phyloP scores from a whole-genome alignment of 2,329 filamentous ascomycete species.

The Fusarium paranaense region DNA sequence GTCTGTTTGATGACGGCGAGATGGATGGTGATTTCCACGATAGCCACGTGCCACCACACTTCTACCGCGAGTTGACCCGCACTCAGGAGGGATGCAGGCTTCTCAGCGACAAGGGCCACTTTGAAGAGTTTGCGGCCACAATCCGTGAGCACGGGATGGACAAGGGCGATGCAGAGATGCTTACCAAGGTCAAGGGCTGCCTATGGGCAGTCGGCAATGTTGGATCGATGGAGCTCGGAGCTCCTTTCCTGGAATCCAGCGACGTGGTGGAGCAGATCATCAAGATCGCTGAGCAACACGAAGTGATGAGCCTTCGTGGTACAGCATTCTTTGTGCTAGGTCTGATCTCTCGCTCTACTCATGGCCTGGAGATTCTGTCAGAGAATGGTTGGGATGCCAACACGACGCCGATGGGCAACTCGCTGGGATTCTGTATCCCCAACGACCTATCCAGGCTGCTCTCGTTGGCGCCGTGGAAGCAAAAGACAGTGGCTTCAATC shows the following conservation, averaged over 20 bases:
- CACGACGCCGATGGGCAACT: conserved; percentile 83
- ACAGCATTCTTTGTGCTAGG: conserved; percentile 97
- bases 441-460: conserved; percentile 82
- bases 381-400: conserved; percentile 95
- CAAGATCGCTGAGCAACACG: conserved; percentile 85
- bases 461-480: conserved; percentile 72
- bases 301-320: conserved; percentile 91
- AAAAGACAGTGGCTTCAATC: conserved; percentile 61
- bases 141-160: conserved; percentile 90
- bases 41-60: conserved; percentile 89
- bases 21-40: conserved; percentile 69
- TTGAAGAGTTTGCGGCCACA: conserved; percentile 90
- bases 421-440: conserved; percentile 89
- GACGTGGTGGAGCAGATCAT: conserved; percentile 91
- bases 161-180: conserved; percentile 83
- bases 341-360: conserved; percentile 89
- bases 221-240: conserved; percentile 96
- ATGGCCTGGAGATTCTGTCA: conserved; percentile 90
- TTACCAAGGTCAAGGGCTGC: conserved; percentile 95
- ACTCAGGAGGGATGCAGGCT: conserved; percentile 93
- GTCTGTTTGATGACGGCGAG: conserved; percentile 69
- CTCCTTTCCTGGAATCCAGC: conserved; percentile 89
- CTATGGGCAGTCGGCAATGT: conserved; percentile 98
- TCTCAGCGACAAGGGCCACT: conserved; percentile 92
- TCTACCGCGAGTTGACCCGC: conserved; percentile 93